Conservation (phyloP, 75 land plant species). For the Picea sitchensis region DNA sequence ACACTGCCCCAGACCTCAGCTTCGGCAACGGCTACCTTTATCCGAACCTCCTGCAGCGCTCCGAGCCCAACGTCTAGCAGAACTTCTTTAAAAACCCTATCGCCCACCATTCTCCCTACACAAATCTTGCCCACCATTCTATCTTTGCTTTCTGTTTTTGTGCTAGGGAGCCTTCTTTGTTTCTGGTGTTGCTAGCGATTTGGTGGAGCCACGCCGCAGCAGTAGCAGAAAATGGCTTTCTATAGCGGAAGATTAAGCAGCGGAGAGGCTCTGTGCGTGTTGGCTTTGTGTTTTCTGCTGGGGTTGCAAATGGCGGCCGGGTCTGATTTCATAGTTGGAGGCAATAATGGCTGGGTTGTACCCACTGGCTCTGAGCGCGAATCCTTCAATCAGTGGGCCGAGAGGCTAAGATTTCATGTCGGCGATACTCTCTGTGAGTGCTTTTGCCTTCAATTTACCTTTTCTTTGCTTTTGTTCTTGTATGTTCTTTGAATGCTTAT, state of each 20-base stretch:
- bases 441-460: not conserved
- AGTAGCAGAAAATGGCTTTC: not conserved
- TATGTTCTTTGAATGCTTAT: not conserved
- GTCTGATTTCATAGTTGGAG: constrained; percentile 20
- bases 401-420: constrained; percentile 18
- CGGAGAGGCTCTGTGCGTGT: not conserved
- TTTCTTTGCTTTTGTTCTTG: not conserved
- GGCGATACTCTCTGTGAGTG: constrained; percentile 12
- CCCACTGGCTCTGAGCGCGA: constrained; percentile 3
- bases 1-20: not conserved
- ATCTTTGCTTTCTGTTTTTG: not conserved
- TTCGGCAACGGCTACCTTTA: not conserved
- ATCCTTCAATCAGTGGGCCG: constrained; percentile 17
- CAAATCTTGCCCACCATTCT: too few species aligned
- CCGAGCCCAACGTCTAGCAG: not conserved
- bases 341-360: constrained; percentile 16
- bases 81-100: not conserved
- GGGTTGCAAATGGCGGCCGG: not conserved
- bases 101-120: not conserved
- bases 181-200: not conserved
- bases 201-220: too few species aligned
- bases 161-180: not conserved
- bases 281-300: not conserved
- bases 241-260: not conserved
- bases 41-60: not conserved